Evolutionary conservation across 2,329 filamentous ascomycete species (phyloP).

Genomic region (Atkinsonella texensis): DNA sequence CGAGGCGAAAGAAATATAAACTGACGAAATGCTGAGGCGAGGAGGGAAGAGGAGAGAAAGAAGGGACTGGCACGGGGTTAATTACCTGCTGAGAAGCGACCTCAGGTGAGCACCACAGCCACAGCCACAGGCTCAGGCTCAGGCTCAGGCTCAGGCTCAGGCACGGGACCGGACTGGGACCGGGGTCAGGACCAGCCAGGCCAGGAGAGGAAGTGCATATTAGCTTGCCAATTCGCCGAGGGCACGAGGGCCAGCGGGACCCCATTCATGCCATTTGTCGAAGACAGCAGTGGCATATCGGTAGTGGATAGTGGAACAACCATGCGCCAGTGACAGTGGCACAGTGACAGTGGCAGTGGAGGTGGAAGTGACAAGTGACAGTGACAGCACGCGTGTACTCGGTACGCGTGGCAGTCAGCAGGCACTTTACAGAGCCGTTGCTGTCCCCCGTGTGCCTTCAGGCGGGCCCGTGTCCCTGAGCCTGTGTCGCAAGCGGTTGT

Average conservation of each 20-base stretch:
- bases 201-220: background rate
- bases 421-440: background rate
- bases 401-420: background rate
- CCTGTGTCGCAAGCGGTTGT: background rate
- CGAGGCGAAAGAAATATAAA: slow-evolving; percentile 6
- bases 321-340: too few species aligned
- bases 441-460: too few species aligned
- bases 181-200: background rate
- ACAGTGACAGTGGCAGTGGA: too few species aligned
- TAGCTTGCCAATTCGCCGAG: background rate
- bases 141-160: too few species aligned
- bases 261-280: too few species aligned
- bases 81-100: background rate
- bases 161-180: background rate
- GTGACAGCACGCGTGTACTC: background rate
- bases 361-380: background rate
- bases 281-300: too few species aligned
- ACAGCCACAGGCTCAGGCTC: background rate
- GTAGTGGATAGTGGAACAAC: too few species aligned
- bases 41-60: background rate
- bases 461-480: too few species aligned
- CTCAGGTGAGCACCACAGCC: background rate
- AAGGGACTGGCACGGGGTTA: background rate
- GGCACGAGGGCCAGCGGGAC: too few species aligned
- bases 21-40: slow-evolving; percentile 4